Percentiles rank a stretch among this genome's conserved stretches.
phyloP scores from a whole-genome alignment of 176 grass and related monocot genomes.

The Cenchrus fungigraminus region DNA sequence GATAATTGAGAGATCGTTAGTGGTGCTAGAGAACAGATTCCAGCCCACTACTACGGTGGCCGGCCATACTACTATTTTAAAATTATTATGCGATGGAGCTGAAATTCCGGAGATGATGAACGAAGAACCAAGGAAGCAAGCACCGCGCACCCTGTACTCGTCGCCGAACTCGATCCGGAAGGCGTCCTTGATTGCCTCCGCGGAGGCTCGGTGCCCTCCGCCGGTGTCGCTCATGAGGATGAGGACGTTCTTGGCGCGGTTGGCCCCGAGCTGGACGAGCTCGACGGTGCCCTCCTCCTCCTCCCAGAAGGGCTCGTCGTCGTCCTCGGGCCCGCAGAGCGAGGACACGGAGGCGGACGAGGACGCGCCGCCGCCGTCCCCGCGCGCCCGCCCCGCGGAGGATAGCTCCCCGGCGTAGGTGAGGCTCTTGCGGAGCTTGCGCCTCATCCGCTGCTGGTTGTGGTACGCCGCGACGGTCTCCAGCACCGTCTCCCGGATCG shows the following conservation, averaged over 20 bases:
- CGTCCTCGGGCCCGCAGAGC: slow-evolving; percentile 57
- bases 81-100: background rate
- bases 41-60: background rate
- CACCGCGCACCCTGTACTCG: slow-evolving; percentile 66
- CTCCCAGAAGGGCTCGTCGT: slow-evolving; percentile 88
- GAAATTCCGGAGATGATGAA: background rate
- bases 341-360: slow-evolving; percentile 28
- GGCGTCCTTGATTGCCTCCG: slow-evolving; percentile 93
- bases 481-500: slow-evolving; percentile 78
- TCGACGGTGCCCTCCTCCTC: slow-evolving; percentile 97
- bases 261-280: slow-evolving; percentile 88
- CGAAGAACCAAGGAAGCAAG: too few relatives aligned
- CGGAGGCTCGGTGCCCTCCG: slow-evolving; percentile 87
- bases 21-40: background rate
- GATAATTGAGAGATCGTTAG: slow-evolving; percentile 2
- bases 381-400: slow-evolving; percentile 21
- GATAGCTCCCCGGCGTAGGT: slow-evolving; percentile 62
- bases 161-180: slow-evolving; percentile 94
- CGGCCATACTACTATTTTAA: background rate
- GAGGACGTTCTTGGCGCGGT: slow-evolving; percentile 89
- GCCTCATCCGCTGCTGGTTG: slow-evolving; percentile 62
- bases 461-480: slow-evolving; percentile 87
- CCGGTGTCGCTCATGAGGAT: slow-evolving; percentile 99
- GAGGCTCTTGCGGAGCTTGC: slow-evolving; percentile 66
- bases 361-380: slow-evolving; percentile 30